Conservation (phyloP, 2,329 filamentous ascomycete species). For the Sordariomycetes sp. region DNA sequence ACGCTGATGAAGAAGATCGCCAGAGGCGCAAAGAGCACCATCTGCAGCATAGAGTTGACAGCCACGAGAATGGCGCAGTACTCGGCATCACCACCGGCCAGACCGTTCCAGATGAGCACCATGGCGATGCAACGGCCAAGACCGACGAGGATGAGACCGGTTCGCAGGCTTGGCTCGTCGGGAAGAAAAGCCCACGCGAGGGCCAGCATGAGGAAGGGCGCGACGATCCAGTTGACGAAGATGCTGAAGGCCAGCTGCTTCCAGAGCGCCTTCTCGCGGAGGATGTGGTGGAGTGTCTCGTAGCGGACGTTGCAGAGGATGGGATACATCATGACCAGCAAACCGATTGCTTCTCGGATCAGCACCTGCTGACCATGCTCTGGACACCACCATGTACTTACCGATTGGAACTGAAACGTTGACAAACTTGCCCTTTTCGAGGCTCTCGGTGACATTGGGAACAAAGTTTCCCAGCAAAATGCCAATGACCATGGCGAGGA, state of each 20-base stretch:
- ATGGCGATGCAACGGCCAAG: slow-evolving; percentile 83
- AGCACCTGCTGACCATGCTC: too few species aligned
- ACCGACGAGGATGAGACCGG: slow-evolving; percentile 73
- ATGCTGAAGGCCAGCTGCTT: slow-evolving; percentile 71
- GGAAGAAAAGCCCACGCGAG: slow-evolving; percentile 62
- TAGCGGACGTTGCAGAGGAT: slow-evolving; percentile 81
- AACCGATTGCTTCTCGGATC: slow-evolving; percentile 51
- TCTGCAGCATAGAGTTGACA: slow-evolving; percentile 66
- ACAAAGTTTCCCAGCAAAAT: slow-evolving; percentile 72
- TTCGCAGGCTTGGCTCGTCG: slow-evolving; percentile 45
- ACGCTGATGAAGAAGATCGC: slow-evolving; percentile 62
- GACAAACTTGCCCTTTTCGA: slow-evolving; percentile 66
- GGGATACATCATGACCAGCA: slow-evolving; percentile 91
- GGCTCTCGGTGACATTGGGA: slow-evolving; percentile 44
- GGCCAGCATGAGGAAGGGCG: slow-evolving; percentile 68
- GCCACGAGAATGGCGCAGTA: slow-evolving; percentile 79
- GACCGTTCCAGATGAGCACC: slow-evolving; percentile 61
- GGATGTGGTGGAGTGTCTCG: slow-evolving; percentile 61
- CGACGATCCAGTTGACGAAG: slow-evolving; percentile 73
- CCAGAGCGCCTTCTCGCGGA: slow-evolving; percentile 58
- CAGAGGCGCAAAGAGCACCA: slow-evolving; percentile 62
- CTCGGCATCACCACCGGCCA: slow-evolving; percentile 65
- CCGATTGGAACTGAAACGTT: slow-evolving; percentile 59
- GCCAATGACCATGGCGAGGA: slow-evolving; percentile 68
- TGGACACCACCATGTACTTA: too few species aligned